phyloP scores from a whole-genome alignment of 148 eudicot species.

The Simmondsia chinensis region DNA sequence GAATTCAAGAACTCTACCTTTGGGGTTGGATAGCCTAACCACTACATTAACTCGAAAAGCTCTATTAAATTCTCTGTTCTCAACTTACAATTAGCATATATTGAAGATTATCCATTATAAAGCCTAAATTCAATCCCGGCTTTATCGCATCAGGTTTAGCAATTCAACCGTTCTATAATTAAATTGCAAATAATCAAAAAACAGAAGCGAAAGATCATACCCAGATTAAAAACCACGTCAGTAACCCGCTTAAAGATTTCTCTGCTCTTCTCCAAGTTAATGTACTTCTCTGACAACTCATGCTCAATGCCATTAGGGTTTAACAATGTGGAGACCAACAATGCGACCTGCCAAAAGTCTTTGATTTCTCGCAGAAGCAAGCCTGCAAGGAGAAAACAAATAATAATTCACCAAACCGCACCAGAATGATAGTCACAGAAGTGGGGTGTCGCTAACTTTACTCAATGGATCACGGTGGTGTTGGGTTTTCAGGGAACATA shows the following conservation, averaged over 20 bases:
- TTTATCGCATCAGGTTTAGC: too few species aligned
- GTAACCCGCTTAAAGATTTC: conserved; percentile 39
- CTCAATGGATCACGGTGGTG: too few species aligned
- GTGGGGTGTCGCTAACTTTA: too few species aligned
- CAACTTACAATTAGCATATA: too few species aligned
- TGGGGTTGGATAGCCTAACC: too few species aligned
- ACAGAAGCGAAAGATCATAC: conserved; percentile 15
- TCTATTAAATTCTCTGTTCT: too few species aligned
- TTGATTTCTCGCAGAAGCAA: conserved; percentile 79
- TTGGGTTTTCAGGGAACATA: too few species aligned
- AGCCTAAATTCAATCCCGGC: too few species aligned
- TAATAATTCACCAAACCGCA: not conserved
- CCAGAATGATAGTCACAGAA: too few species aligned
- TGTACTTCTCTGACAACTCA: conserved; percentile 21
- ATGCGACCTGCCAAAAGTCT: conserved; percentile 76
- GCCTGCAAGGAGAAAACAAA: conserved; percentile 27
- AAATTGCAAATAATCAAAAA: not conserved
- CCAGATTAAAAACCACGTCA: conserved; percentile 39
- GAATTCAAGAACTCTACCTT: too few species aligned
- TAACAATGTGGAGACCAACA: conserved; percentile 51
- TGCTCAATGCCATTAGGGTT: conserved; percentile 22
- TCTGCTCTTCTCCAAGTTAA: conserved; percentile 33
- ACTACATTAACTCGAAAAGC: too few species aligned
- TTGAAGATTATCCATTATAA: too few species aligned
- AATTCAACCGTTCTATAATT: not conserved